Evolutionary conservation across 139 green algal species (phyloP).

Genomic region (Yamagishiella unicocca): DNA sequence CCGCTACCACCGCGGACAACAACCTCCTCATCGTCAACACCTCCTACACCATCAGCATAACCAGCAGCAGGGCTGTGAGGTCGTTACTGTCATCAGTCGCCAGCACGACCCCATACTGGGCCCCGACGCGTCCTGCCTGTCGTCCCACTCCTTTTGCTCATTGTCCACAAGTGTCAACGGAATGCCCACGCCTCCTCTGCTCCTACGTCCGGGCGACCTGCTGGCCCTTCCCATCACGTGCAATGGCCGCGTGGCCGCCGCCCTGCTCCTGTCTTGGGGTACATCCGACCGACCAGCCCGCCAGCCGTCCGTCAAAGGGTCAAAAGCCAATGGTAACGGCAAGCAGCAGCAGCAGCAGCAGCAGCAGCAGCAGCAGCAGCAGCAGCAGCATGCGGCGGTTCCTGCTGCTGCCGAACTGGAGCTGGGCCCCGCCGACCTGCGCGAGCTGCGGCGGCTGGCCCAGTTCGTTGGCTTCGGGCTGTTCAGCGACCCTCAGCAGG

Average conservation of each 20-base stretch:
- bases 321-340: not conserved
- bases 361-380: not conserved
- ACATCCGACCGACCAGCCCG: not conserved
- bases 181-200: not conserved
- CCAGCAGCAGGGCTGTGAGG: not conserved
- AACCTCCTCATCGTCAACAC: not conserved
- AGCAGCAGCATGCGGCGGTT: not conserved
- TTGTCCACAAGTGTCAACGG: not conserved
- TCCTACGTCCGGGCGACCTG: not conserved
- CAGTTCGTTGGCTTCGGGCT: constrained; percentile 31
- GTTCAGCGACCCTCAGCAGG: constrained; percentile 10
- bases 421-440: not conserved
- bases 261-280: constrained; percentile 6
- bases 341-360: not conserved
- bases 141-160: not conserved
- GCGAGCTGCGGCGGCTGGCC: constrained; percentile 24
- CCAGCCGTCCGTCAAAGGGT: not conserved
- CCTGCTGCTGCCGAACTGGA: no score
- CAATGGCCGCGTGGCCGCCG: constrained; percentile 2
- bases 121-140: not conserved
- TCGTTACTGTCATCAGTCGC: not conserved
- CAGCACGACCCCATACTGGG: not conserved
- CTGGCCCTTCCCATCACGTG: not conserved
- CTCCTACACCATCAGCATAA: not conserved
- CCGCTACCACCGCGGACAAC: not conserved